Conservation (phyloP, 805 yeast species). For the Ogataea nakhonphanomensis region DNA sequence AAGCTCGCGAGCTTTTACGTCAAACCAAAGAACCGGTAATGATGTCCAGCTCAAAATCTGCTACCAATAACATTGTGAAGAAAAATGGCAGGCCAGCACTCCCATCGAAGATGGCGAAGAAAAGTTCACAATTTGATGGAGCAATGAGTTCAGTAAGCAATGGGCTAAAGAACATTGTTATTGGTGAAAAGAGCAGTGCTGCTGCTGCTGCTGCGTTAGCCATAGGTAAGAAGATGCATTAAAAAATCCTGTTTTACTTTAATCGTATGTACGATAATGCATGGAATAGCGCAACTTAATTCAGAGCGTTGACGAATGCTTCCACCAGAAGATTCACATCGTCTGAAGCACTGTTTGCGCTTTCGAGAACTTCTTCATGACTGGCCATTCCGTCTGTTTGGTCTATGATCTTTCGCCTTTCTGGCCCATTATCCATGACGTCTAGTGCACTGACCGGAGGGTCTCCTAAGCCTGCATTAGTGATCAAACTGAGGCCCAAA, state of each 20-base stretch:
- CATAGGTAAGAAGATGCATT: conserved; percentile 13
- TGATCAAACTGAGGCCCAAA: conserved; percentile 79
- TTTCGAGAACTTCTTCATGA: conserved; percentile 87
- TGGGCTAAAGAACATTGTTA: conserved; percentile 4
- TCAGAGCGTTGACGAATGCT: conserved; percentile 42
- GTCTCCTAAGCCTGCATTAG: conserved; percentile 74
- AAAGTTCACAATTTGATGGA: conserved; percentile 8
- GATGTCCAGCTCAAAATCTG: not conserved
- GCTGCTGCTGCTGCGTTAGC: conserved; percentile 26
- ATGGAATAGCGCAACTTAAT: not conserved
- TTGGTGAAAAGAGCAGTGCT: conserved; percentile 12
- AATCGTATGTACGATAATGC: conserved; percentile 6
- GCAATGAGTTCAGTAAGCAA: not conserved
- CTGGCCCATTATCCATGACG: conserved; percentile 21
- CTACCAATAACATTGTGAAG: not conserved
- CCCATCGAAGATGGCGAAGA: not conserved
- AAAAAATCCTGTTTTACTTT: not conserved
- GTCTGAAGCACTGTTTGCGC: conserved; percentile 72
- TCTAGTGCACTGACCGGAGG: conserved; percentile 66
- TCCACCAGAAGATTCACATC: conserved; percentile 75
- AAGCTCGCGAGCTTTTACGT: conserved; percentile 55
- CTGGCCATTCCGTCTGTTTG: conserved; percentile 74
- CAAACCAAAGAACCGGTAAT: conserved; percentile 25
- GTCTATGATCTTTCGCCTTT: conserved; percentile 35
- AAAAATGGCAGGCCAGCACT: conserved; percentile 1